A percentile compares a stretch with the other conserved stretches of the same genome.
These are phyloP conservation scores for Boletus insuetus DNA, from an alignment of 768 basidiomycete species.

Conservation along the genomic window DNA sequence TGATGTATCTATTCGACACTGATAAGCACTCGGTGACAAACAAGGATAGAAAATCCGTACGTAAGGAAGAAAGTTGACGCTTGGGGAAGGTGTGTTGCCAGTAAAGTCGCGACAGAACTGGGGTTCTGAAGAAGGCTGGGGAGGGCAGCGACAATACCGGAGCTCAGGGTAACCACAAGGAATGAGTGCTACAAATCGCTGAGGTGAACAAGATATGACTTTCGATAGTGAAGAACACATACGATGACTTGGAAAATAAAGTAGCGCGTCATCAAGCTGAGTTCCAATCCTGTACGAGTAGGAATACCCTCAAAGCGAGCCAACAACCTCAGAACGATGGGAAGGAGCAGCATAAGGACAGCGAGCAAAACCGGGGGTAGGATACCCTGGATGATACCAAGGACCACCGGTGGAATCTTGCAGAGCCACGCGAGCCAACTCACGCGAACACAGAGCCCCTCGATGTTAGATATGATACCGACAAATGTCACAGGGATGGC, in stretches of 20 bases:
- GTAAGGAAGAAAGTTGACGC: slow-evolving; percentile 92
- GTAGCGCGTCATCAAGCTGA: slow-evolving; percentile 88
- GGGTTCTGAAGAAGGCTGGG: slow-evolving; percentile 65
- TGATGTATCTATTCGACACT: slow-evolving; percentile 53
- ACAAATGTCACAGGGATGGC: slow-evolving; percentile 85
- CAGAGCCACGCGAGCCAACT: slow-evolving; percentile 86
- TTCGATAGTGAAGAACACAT: slow-evolving; percentile 32
- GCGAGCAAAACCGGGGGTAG: slow-evolving; percentile 85
- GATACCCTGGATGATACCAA: slow-evolving; percentile 88
- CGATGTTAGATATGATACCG: slow-evolving; percentile 81
- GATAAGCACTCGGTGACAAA: neutral
- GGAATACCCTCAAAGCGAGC: slow-evolving; percentile 90
- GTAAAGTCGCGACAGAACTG: slow-evolving; percentile 57
- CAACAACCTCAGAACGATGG: slow-evolving; percentile 74
- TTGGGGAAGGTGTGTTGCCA: slow-evolving; percentile 77
- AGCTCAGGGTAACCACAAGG: slow-evolving; percentile 81
- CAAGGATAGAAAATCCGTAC: slow-evolving; percentile 33
- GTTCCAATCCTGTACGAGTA: slow-evolving; percentile 75
- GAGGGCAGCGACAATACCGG: slow-evolving; percentile 78
- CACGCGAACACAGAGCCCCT: slow-evolving; percentile 59
- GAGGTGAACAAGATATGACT: neutral
- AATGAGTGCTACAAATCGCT: slow-evolving; percentile 73
- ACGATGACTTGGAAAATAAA: slow-evolving; percentile 92
- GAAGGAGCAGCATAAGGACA: slow-evolving; percentile 89
- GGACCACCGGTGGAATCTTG: slow-evolving; percentile 54